A percentile compares a stretch with the other conserved stretches of the same genome.
Conservation (phyloP, 768 basidiomycete genomes). For the Amanita pseudoporphyria region DNA sequence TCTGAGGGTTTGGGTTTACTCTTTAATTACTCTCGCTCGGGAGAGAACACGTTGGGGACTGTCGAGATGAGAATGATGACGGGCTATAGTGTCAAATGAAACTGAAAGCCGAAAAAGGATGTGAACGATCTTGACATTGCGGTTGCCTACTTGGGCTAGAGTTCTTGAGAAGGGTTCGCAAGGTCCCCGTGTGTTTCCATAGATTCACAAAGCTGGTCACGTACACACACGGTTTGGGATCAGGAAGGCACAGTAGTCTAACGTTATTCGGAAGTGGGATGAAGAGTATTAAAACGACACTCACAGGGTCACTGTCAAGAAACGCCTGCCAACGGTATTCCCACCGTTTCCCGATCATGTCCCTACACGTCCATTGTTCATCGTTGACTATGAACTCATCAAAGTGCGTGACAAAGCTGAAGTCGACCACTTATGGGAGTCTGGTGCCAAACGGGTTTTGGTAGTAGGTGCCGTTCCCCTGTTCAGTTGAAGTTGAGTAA, state of each 20-base stretch:
- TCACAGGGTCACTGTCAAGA: neutral
- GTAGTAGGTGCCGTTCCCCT: constrained; percentile 37
- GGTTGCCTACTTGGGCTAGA: too few relatives aligned
- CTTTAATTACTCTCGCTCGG: too few relatives aligned
- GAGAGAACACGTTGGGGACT: too few relatives aligned
- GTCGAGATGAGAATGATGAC: too few relatives aligned
- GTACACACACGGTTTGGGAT: neutral
- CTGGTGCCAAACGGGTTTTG: constrained; percentile 55
- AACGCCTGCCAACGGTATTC: constrained; percentile 3
- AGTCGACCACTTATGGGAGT: constrained; percentile 43
- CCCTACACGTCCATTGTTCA: constrained; percentile 44
- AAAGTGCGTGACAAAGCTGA: too few relatives aligned
- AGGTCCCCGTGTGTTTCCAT: too few relatives aligned
- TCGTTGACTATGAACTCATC: too few relatives aligned
- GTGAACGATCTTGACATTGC: too few relatives aligned
- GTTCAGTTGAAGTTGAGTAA: neutral
- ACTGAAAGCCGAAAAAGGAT: too few relatives aligned
- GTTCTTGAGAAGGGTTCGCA: too few relatives aligned
- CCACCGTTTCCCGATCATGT: constrained; percentile 43
- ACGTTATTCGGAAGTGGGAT: neutral
- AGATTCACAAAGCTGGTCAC: too few relatives aligned
- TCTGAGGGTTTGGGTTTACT: neutral
- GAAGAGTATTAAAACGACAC: neutral
- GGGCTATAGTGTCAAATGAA: too few relatives aligned
- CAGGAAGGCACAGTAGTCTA: neutral